A percentile compares a stretch with the other conserved stretches of the same genome.
Evolutionary conservation across 805 yeast genomes (phyloP).

Genomic region (Kluyveromyces siamensis): DNA sequence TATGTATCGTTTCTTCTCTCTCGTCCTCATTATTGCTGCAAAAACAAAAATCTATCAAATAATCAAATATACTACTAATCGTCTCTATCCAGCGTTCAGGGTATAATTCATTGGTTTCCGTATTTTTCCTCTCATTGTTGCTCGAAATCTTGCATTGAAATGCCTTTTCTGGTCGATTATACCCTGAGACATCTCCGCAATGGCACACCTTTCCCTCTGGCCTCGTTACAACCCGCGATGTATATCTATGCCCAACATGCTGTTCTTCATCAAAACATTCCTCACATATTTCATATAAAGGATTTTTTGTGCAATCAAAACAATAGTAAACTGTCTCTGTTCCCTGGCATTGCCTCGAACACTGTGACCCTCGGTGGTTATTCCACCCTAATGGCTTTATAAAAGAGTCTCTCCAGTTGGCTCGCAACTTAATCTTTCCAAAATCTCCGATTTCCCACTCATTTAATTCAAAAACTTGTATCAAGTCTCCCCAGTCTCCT

Average conservation of each 20-base stretch:
- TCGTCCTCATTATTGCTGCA: slow-evolving; percentile 7
- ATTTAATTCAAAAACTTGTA: slow-evolving; percentile 11
- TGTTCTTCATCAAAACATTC: slow-evolving; percentile 60
- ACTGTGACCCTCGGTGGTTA: slow-evolving; percentile 18
- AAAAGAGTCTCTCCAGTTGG: slow-evolving; percentile 7
- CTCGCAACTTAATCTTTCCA: slow-evolving; percentile 4
- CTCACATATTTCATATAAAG: slow-evolving; percentile 45
- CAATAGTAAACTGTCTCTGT: slow-evolving; percentile 25
- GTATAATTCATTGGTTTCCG: background rate
- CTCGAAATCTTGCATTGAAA: slow-evolving; percentile 13
- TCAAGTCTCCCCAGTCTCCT: slow-evolving; percentile 18
- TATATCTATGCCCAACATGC: slow-evolving; percentile 54
- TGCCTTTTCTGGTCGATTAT: slow-evolving; percentile 12
- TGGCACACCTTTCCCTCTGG: slow-evolving; percentile 27
- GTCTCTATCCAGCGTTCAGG: slow-evolving; percentile 2
- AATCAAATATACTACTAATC: slow-evolving; percentile 18
- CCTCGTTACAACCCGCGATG: slow-evolving; percentile 19
- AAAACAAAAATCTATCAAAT: slow-evolving; percentile 16
- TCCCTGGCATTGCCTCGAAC: slow-evolving; percentile 20
- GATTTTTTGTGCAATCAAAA: slow-evolving; percentile 25
- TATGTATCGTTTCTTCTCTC: slow-evolving; percentile 1
- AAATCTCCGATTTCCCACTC: slow-evolving; percentile 16
- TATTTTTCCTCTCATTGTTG: slow-evolving; percentile 7
- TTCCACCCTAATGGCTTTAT: background rate
- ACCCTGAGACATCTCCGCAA: slow-evolving; percentile 24